These are phyloP conservation scores for Penicillium sp. DNA, from an alignment of 2,329 filamentous ascomycete species.

Conservation along the genomic window DNA sequence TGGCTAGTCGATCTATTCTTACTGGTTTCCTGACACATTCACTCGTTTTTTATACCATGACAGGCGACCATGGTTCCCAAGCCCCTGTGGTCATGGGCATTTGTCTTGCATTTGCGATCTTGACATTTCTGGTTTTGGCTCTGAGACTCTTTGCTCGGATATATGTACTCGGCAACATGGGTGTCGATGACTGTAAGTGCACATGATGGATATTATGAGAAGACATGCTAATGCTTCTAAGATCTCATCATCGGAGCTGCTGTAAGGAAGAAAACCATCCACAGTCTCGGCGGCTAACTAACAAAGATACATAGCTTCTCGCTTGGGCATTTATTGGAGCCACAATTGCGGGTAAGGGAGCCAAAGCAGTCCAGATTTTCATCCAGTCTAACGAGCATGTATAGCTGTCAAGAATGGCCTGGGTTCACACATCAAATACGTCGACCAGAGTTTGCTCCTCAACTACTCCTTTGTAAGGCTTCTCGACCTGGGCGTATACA, in stretches of 20 bases:
- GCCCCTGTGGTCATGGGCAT: slow-evolving; percentile 37
- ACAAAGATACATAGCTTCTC: slow-evolving; percentile 23
- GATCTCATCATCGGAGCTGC: slow-evolving; percentile 32
- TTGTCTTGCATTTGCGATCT: slow-evolving; percentile 37
- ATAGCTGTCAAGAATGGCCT: slow-evolving; percentile 22
- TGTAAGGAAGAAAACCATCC: slow-evolving; percentile 21
- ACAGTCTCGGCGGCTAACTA: not conserved
- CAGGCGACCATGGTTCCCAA: slow-evolving; percentile 27
- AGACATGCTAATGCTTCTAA: slow-evolving; percentile 8
- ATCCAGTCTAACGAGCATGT: not conserved
- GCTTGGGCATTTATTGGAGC: slow-evolving; percentile 39
- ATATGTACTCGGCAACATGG: slow-evolving; percentile 35
- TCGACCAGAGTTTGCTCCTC: slow-evolving; percentile 10
- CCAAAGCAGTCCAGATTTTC: too few species aligned
- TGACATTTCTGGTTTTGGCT: slow-evolving; percentile 39
- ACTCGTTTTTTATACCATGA: slow-evolving; percentile 12
- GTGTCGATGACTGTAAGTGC: slow-evolving; percentile 32
- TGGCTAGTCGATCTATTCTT: not conserved
- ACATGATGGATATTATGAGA: not conserved
- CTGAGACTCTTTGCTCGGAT: slow-evolving; percentile 43
- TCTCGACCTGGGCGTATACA: not conserved
- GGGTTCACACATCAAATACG: slow-evolving; percentile 15
- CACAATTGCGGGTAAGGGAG: slow-evolving; percentile 32
- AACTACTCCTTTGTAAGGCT: slow-evolving; percentile 21
- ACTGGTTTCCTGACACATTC: not conserved